Evolutionary conservation across 2,329 filamentous ascomycete species (phyloP).

Genomic region (Hypoxylon sp.): DNA sequence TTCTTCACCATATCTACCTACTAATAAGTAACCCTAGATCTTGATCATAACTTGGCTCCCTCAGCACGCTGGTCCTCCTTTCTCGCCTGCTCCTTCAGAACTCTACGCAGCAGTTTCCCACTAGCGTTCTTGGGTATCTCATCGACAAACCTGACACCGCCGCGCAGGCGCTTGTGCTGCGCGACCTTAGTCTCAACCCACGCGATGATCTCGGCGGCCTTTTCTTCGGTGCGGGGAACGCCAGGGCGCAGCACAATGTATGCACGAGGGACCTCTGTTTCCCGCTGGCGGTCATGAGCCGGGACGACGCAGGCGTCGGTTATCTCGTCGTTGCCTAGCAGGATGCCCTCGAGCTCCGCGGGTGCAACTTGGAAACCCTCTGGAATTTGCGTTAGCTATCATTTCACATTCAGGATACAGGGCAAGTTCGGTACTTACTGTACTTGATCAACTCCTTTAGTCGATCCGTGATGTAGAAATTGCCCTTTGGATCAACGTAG

Average conservation of each 20-base stretch:
- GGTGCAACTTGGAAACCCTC: conserved; percentile 80
- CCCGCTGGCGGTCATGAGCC: conserved; percentile 70
- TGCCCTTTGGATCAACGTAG: conserved; percentile 80
- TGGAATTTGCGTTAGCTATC: conserved; percentile 50
- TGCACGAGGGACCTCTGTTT: conserved; percentile 78
- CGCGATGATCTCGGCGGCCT: conserved; percentile 57
- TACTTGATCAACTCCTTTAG: conserved; percentile 78
- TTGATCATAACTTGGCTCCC: conserved; percentile 51
- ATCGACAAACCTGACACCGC: conserved; percentile 63
- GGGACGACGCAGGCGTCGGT: conserved; percentile 75
- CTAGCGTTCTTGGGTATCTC: conserved; percentile 74
- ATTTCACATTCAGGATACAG: neutral
- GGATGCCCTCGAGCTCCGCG: conserved; percentile 71
- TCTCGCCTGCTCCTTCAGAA: conserved; percentile 65
- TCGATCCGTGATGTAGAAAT: conserved; percentile 92
- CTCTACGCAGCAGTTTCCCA: conserved; percentile 73
- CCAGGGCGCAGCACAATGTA: conserved; percentile 69
- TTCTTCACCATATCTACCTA: neutral
- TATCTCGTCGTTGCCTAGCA: conserved; percentile 61
- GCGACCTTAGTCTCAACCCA: conserved; percentile 59
- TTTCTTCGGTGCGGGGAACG: conserved; percentile 55
- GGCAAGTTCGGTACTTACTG: conserved; percentile 58
- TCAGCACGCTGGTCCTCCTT: conserved; percentile 51
- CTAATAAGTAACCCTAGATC: neutral
- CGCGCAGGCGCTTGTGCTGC: conserved; percentile 58